A percentile compares a stretch with the other conserved stretches of the same genome.
phyloP scores from a whole-genome alignment of 1,139 yeast species.

The Schwanniomyces etchellsii region DNA sequence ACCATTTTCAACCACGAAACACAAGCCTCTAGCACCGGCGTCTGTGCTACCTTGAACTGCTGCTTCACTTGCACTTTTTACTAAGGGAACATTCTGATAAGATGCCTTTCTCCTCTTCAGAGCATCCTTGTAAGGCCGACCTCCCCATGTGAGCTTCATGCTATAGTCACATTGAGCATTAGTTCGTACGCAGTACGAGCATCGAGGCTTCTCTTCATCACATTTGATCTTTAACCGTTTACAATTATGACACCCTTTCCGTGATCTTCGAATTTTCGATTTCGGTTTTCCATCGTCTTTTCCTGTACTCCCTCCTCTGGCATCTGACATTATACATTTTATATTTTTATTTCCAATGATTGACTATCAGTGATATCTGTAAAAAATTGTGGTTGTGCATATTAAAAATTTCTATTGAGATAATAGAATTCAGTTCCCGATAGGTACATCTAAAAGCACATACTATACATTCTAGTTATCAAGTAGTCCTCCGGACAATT shows the following conservation, averaged over 20 bases:
- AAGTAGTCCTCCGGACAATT: constrained; percentile 32
- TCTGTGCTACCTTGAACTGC: background rate
- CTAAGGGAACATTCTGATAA: too few species aligned
- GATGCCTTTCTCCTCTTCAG: background rate
- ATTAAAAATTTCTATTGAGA: too few species aligned
- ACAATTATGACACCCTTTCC: constrained; percentile 65
- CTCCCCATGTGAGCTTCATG: constrained; percentile 70
- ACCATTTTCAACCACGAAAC: background rate
- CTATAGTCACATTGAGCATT: constrained; percentile 57
- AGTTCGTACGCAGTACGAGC: constrained; percentile 52
- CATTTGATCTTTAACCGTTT: constrained; percentile 68
- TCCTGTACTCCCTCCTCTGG: background rate
- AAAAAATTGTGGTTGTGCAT: too few species aligned
- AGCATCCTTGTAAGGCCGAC: constrained; percentile 49
- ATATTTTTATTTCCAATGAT: too few species aligned
- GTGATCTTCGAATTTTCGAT: constrained; percentile 13
- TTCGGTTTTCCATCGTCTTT: background rate
- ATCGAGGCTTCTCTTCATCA: constrained; percentile 62
- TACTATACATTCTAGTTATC: constrained; percentile 11
- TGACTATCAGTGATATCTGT: too few species aligned
- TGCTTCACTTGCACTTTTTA: background rate
- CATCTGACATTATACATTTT: background rate
- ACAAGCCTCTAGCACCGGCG: background rate
- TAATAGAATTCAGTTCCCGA: too few species aligned
- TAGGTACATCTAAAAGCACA: too few species aligned